Evolutionary conservation across 345 rosid species (phyloP), one percentile per base, ranked within the genome.

Genomic region (Acer yangbiense): DNA sequence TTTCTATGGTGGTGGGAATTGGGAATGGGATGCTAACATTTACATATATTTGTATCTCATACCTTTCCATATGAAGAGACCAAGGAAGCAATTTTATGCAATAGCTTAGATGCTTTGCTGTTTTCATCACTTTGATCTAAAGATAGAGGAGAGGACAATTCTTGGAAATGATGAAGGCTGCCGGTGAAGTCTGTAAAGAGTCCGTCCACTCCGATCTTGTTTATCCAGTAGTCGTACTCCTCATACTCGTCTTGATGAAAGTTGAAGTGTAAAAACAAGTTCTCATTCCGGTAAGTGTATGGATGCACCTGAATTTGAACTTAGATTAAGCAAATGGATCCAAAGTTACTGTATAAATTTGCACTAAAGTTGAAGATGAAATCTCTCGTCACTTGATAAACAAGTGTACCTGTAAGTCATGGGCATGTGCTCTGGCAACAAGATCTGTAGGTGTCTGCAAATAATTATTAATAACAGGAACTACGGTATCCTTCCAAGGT

Each of bases 401-500:
- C 27, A 25, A 25, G 27, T 25, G 27, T 25, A 25, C 27, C 99
- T 94, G 95, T 1, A 96, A 89, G 71, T 89, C 64, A 74, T 52
- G 91, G 6, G 97, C 82, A 71, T 94, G 99, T 23, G 99, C 98
- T 80, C 80, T 86, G 67, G 97, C 92, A 54, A 96, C 90, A 75
- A 96, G 93, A 89, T 96, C 98, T 5, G 99, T 91, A 3, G 95
- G 97, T 9, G 86, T 80, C 71, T 71, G 86, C 81, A 89, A 74
- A 82, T 90, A 87, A 76, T 92, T 88, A 66, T 87, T 76, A 57
- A 7, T 69, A 3, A 83, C 95, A 67, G 97, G 98, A 78, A 94
- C 97, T 52, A 95, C 69, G 1, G 99, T 94, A 77, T 96, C 98
- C 80, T 96, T 96, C 98, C 99, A 96, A 20, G 98, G 99, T 76